These are phyloP conservation scores for Spinellus fusiger DNA, from an alignment of 192 early-diverging fungal species.

Conservation along the genomic window DNA sequence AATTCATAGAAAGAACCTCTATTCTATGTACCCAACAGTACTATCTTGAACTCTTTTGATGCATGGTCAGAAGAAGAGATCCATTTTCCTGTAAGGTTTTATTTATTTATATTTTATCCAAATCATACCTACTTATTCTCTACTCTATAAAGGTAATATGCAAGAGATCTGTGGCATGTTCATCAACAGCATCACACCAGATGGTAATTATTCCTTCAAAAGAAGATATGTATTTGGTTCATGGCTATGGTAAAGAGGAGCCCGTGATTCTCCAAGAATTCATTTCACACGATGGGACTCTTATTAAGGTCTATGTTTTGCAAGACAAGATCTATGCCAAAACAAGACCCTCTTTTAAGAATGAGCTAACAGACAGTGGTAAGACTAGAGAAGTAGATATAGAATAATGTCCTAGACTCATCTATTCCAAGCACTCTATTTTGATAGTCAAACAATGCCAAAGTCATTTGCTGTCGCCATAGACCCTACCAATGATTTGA, in stretches of 20 bases:
- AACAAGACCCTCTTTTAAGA: conserved; percentile 28
- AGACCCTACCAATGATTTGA: neutral
- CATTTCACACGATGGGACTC: conserved; percentile 31
- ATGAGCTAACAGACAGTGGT: conserved; percentile 4
- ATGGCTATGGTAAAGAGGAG: conserved; percentile 10
- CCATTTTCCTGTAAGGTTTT: conserved; percentile 17
- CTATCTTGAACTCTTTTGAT: conserved; percentile 4
- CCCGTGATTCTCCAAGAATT: conserved; percentile 33
- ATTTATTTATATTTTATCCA: neutral
- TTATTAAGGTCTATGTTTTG: conserved; percentile 33
- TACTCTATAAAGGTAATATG: conserved; percentile 20
- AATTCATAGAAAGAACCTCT: conserved; percentile 4
- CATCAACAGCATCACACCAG: conserved; percentile 29
- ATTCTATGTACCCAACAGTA: conserved; percentile 9
- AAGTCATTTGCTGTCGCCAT: conserved; percentile 20
- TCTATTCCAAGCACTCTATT: conserved; percentile 16
- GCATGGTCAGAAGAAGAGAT: neutral
- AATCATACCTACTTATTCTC: neutral
- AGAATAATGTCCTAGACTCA: neutral
- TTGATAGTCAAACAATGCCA: conserved; percentile 34
- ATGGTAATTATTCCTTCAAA: conserved; percentile 25
- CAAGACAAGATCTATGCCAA: conserved; percentile 16
- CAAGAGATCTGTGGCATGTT: conserved; percentile 29
- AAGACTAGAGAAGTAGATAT: neutral
- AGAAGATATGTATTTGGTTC: neutral